Percentiles rank a stretch among this genome's conserved stretches.
Conservation (phyloP, 192 early-diverging fungal species). For the Backusella macrospora region DNA sequence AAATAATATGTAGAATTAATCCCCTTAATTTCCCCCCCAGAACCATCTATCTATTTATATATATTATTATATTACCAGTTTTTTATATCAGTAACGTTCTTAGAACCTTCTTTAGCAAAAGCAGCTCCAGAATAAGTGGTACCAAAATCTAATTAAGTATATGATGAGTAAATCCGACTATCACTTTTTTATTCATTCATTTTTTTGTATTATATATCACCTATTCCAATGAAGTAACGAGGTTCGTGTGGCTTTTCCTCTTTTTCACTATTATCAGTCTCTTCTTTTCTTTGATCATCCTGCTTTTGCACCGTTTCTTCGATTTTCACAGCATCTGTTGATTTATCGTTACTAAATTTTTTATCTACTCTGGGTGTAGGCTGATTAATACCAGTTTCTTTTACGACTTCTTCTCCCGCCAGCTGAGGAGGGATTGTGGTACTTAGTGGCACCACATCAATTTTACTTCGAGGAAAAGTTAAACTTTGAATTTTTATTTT, state of each 20-base stretch:
- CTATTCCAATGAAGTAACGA: constrained; percentile 1
- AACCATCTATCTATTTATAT: neutral
- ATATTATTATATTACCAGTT: neutral
- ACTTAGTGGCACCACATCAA: neutral
- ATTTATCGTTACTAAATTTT: neutral
- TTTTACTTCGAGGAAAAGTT: neutral
- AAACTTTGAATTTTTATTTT: neutral
- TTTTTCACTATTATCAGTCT: neutral
- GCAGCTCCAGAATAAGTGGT: neutral
- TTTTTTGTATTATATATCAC: neutral
- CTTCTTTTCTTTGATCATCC: neutral
- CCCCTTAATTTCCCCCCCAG: neutral
- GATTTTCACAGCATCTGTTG: neutral
- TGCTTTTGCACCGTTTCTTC: neutral
- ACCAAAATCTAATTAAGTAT: neutral
- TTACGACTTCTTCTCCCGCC: neutral
- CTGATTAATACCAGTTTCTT: neutral
- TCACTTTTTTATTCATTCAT: neutral
- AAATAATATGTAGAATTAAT: no score
- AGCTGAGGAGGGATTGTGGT: neutral
- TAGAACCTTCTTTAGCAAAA: neutral
- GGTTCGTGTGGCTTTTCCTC: neutral
- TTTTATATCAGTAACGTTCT: neutral
- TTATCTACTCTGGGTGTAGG: neutral
- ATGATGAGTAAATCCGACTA: neutral